Base-by-base conservation (phyloP, 2,329 filamentous ascomycete genomes). In the Calonectria naviculata region DNA sequence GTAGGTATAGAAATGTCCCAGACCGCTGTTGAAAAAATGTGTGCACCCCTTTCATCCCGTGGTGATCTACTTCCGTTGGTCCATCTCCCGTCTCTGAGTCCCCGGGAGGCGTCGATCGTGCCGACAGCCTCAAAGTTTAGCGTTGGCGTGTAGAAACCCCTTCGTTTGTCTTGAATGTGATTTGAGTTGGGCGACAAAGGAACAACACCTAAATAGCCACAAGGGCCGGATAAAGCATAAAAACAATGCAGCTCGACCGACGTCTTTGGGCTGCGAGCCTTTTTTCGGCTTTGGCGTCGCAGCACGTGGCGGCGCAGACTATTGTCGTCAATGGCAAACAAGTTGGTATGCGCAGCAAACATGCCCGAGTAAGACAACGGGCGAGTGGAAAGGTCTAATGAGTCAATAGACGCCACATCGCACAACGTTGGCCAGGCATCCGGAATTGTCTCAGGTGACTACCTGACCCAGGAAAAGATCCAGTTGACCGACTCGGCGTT, bases 401-500 rank as follows among this genome's bases (percentile, higher is more conserved):
- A 44, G 15, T 36, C 38, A 21, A 6, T 13, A 74, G 73, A 65
- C 36, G 73, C 73, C 31, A 74, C 65, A 12, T 36, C 42, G 5
- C 17, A 36, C 1, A 73, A 70, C 28, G 24, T 66, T 17, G 61
- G 65, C 19, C 69, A 69, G 38, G 42, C 74, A 0, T 67, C 68
- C 19, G 76, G 72, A 24, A 46, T 49, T 36, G 41, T 76, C 4
- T 5, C 68, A 4, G 76, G 75, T 2, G 49, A 73, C n/a, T 74
- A 70, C 26, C 29, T 76, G 10, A n/a, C 67, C 2, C 71, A 74
- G 26, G 76, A 77, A 61, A 70, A 62, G 44, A 56, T 72, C 29
- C 75, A 77, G 15, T 31, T 77, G 19, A 77, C 75, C 1, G 60
- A 68, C 8, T 68, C 61, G 2, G 63, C 61, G 2, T 29, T 76